Evolutionary conservation across 371 early-diverging fungal species (phyloP).

Genomic region (Lichtheimia ramosa): DNA sequence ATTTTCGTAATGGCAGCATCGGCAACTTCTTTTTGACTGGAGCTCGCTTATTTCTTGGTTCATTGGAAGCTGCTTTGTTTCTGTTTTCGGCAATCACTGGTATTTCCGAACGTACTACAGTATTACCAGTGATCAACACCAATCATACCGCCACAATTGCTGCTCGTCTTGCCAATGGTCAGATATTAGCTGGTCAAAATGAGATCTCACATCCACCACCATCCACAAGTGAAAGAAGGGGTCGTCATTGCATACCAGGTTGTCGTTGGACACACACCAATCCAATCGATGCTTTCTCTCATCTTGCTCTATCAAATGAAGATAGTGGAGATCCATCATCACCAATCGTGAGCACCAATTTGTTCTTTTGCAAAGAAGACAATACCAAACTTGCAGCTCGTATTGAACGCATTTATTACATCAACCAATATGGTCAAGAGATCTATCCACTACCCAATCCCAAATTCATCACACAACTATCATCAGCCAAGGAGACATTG

Average conservation of each 20-base stretch:
- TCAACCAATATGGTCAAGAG: constrained; percentile 71
- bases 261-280: constrained; percentile 25
- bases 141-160: constrained; percentile 64
- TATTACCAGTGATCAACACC: constrained; percentile 65
- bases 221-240: constrained; percentile 9
- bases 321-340: constrained; percentile 9
- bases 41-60: constrained; percentile 66
- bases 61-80: constrained; percentile 69
- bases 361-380: constrained; percentile 53
- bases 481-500: constrained; percentile 47
- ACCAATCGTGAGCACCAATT: constrained; percentile 26
- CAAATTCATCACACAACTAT: constrained; percentile 51
- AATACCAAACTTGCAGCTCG: constrained; percentile 49
- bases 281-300: constrained; percentile 51
- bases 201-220: constrained; percentile 61
- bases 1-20: constrained; percentile 72
- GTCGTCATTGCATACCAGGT: constrained; percentile 4
- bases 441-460: constrained; percentile 68
- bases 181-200: constrained; percentile 60
- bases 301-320: constrained; percentile 27
- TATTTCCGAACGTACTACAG: constrained; percentile 55
- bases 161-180: constrained; percentile 57
- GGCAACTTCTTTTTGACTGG: constrained; percentile 80
- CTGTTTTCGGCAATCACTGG: constrained; percentile 64
- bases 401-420: constrained; percentile 69